Percentiles rank a stretch among this genome's conserved stretches.
Conservation (phyloP, 768 basidiomycete genomes). For the Suillus brevipes region DNA sequence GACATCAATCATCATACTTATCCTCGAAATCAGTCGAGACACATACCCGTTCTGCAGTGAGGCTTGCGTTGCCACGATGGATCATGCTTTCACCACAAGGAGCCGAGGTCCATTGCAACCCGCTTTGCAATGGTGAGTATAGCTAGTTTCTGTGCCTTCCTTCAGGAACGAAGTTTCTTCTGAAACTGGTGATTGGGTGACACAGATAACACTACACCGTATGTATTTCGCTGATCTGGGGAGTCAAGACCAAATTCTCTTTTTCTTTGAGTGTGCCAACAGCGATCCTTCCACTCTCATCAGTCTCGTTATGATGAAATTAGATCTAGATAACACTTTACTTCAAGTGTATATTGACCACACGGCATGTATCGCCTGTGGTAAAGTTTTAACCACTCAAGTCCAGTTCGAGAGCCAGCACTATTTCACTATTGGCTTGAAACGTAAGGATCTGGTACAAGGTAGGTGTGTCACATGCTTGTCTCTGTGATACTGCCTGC, state of each 20-base stretch:
- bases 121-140: too few relatives aligned
- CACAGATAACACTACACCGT: not conserved
- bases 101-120: not conserved
- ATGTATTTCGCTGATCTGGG: not conserved
- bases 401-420: not conserved
- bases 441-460: not conserved
- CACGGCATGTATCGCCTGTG: not conserved
- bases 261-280: not conserved
- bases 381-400: not conserved
- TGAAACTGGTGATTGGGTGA: not conserved
- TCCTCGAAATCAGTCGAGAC: not conserved
- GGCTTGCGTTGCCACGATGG: not conserved
- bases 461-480: not conserved
- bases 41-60: not conserved
- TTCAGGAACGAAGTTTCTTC: not conserved
- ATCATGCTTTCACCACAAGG: not conserved
- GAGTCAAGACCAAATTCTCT: not conserved
- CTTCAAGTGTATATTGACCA: not conserved
- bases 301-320: not conserved
- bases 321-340: not conserved
- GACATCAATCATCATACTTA: not conserved
- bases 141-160: not conserved
- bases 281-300: not conserved
- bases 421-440: not conserved
- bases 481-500: not conserved